Base-by-base conservation (phyloP, 495 filamentous ascomycete genomes). In the Neurospora sublineolata region DNA sequence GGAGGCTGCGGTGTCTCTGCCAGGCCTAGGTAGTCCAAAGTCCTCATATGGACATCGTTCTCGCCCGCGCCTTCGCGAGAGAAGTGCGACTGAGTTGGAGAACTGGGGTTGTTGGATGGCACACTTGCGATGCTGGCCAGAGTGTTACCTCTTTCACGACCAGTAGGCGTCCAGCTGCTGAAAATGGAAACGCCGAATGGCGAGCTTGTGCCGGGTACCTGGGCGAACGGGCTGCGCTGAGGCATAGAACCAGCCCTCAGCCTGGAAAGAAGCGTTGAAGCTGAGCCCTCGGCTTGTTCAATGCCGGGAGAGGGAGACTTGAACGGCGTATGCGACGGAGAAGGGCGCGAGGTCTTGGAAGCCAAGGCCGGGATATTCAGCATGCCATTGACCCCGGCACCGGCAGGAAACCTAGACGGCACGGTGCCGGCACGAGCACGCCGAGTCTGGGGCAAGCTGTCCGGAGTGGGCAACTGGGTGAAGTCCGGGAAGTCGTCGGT, bases 401-500 rank as follows among this genome's bases (percentile, higher is more conserved):
- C 89, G 68, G 88, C 90, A 20, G 93, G 92, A 80, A 99, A 97
- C 71, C 94, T 89, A 41, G 95, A 99, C 37, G 95, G 95, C 27
- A 99, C 90, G n/a, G 95, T 99, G 74, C 95, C 95, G 70, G 95
- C 95, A 80, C 95, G 89, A 69, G 93, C 90, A 75, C 95, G 87
- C 46, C 84, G 81, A 16, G 84, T 81, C 70, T 86, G 88, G 75
- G 84, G 90, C 79, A 83, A 82, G 82, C 75, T 85, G 80, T 79
- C 90, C 74, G 80, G 84, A 69, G 81, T 85, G 78, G 85, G 87
- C 80, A 79, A 84, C 72, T 93, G 88, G 41, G 91, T 86, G 77
- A 96, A 91, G 77, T 97, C 94, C 23, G 95, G 94, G 76, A 97
- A 98, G 72, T 91, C 94, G 82, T 97, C 95, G 76, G 93, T 93